These are phyloP conservation scores for Entomortierella chlamydospora DNA, from an alignment of 192 early-diverging fungal genomes.

Conservation along the genomic window DNA sequence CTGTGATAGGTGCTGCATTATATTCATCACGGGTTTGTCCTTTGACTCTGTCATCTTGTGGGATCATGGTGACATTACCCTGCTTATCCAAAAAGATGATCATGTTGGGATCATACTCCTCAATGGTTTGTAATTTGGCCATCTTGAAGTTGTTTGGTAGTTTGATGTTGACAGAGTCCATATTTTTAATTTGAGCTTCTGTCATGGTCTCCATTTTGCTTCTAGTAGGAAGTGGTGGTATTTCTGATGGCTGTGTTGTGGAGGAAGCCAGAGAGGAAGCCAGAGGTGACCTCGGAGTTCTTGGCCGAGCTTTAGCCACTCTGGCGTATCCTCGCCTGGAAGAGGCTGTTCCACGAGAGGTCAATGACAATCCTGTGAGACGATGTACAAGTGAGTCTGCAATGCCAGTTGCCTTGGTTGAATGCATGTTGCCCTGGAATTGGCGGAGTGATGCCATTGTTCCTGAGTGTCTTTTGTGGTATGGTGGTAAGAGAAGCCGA, in stretches of 20 bases:
- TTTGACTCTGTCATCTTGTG: constrained; percentile 38
- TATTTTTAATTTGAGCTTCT: not conserved
- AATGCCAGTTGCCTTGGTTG: constrained; percentile 1
- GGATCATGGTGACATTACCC: constrained; percentile 46
- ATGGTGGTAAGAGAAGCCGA: not conserved
- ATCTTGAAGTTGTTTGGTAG: constrained; percentile 30
- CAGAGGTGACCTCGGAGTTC: constrained; percentile 15
- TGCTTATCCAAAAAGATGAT: constrained; percentile 51
- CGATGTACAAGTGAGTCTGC: constrained; percentile 4
- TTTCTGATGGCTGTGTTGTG: not conserved
- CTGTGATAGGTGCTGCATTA: not conserved
- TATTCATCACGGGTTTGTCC: constrained; percentile 37
- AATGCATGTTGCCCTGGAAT: not conserved
- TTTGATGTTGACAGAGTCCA: constrained; percentile 9
- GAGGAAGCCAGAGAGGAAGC: not conserved
- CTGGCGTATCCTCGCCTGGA: constrained; percentile 32
- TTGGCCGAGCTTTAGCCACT: constrained; percentile 24
- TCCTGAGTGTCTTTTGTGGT: not conserved
- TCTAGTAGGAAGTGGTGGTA: not conserved
- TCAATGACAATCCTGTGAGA: constrained; percentile 10
- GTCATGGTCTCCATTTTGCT: not conserved
- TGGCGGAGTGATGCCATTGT: constrained; percentile 6
- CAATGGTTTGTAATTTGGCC: constrained; percentile 8
- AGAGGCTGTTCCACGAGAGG: not conserved
- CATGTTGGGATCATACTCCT: constrained; percentile 50